Conservation (phyloP, 306 rosid genomes). For the Elaeagnus macrophylla region DNA sequence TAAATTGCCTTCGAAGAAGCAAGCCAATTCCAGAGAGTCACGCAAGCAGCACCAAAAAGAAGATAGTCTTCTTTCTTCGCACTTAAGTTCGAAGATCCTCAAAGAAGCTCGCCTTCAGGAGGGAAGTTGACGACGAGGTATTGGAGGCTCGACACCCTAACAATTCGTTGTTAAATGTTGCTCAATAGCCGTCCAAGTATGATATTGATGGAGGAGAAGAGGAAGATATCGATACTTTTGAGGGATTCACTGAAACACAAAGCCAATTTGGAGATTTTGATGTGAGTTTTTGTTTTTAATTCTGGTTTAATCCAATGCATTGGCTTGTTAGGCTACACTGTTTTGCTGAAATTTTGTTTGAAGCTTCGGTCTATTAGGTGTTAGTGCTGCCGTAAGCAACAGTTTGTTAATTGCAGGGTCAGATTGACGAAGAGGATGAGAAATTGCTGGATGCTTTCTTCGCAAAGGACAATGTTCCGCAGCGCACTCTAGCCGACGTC, state of each 20-base stretch:
- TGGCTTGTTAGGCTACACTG: not conserved
- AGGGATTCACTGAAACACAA: conserved; percentile 51
- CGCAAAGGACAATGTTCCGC: conserved; percentile 32
- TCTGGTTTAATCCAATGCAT: not conserved
- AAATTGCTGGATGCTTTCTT: conserved; percentile 51
- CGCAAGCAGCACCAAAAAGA: conserved; percentile 58
- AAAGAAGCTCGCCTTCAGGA: conserved; percentile 68
- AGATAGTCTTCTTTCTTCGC: conserved; percentile 40
- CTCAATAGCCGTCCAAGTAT: conserved; percentile 4
- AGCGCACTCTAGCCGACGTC: conserved; percentile 56
- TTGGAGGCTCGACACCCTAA: conserved; percentile 19
- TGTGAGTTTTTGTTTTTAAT: conserved; percentile 20
- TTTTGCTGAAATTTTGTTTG: not conserved
- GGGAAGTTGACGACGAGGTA: conserved; percentile 49
- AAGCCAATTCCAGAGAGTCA: conserved; percentile 30
- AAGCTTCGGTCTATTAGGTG: no score
- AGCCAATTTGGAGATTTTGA: conserved; percentile 35
- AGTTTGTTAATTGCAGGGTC: conserved; percentile 20
- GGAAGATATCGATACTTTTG: conserved; percentile 48
- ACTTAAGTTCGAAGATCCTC: conserved; percentile 65
- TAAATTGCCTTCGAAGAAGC: conserved; percentile 38
- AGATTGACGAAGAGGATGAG: conserved; percentile 68
- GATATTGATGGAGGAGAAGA: conserved; percentile 16
- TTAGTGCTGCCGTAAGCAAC: no score
- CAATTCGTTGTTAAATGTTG: conserved; percentile 18